phyloP scores from a whole-genome alignment of 2,329 filamentous ascomycete species.

The Calonectria multiphialidica region DNA sequence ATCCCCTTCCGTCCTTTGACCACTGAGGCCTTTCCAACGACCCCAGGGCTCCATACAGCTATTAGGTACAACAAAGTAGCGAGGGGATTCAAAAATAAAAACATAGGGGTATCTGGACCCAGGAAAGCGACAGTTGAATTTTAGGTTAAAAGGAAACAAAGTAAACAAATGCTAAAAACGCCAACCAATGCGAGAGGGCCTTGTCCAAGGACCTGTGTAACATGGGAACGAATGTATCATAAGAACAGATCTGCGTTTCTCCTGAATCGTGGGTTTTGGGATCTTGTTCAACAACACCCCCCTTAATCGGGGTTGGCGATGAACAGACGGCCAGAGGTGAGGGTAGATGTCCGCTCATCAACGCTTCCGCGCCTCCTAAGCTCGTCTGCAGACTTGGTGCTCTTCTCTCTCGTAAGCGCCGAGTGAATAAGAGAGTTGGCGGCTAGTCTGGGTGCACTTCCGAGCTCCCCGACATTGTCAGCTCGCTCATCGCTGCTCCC shows the following conservation, averaged over 20 bases:
- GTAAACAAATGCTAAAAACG: slow-evolving; percentile 43
- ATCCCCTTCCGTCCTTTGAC: slow-evolving; percentile 37
- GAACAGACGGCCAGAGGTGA: slow-evolving; percentile 79
- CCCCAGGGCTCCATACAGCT: slow-evolving; percentile 29
- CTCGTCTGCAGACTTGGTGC: slow-evolving; percentile 76
- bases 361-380: slow-evolving; percentile 83
- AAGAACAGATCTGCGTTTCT: slow-evolving; percentile 23
- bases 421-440: slow-evolving; percentile 70
- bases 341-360: slow-evolving; percentile 83
- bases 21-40: slow-evolving; percentile 37
- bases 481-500: slow-evolving; percentile 71
- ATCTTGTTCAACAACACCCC: slow-evolving; percentile 13
- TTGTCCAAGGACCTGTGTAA: slow-evolving; percentile 25
- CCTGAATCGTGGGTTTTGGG: slow-evolving; percentile 30
- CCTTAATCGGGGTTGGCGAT: slow-evolving; percentile 85
- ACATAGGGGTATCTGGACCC: slow-evolving; percentile 41
- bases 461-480: slow-evolving; percentile 71
- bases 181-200: slow-evolving; percentile 42
- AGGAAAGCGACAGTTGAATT: slow-evolving; percentile 39
- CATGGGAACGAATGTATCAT: slow-evolving; percentile 35
- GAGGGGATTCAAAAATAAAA: slow-evolving; percentile 34
- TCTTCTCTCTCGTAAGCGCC: slow-evolving; percentile 72
- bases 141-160: slow-evolving; percentile 27
- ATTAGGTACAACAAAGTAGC: slow-evolving; percentile 35
- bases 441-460: slow-evolving; percentile 62